Conservation (phyloP, 2,329 filamentous ascomycete species). For the Cordyceps javanica region DNA sequence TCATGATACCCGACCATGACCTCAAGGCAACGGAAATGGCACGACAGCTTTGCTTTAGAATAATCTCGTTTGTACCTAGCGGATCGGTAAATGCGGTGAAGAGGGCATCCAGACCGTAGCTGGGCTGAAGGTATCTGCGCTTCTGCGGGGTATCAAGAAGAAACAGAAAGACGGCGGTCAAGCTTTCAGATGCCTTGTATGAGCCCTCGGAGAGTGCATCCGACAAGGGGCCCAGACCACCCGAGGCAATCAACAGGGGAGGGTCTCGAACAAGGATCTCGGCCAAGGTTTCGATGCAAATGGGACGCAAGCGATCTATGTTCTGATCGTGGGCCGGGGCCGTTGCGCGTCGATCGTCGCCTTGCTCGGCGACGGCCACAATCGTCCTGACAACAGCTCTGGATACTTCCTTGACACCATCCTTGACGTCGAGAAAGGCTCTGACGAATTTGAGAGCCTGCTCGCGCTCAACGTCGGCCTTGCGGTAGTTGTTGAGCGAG, state of each 20-base stretch:
- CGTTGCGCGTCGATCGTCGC: conserved; percentile 78
- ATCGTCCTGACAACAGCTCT: conserved; percentile 82
- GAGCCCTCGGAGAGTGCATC: conserved; percentile 85
- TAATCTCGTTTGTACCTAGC: conserved; percentile 48
- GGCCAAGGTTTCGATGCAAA: conserved; percentile 86
- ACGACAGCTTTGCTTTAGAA: conserved; percentile 79
- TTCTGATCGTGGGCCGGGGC: conserved; percentile 61
- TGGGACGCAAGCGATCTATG: conserved; percentile 79
- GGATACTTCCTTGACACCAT: conserved; percentile 82
- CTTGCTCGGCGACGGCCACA: conserved; percentile 82
- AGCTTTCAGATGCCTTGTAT: conserved; percentile 86
- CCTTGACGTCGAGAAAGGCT: conserved; percentile 92
- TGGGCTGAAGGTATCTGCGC: conserved; percentile 76
- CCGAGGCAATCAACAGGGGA: conserved; percentile 70
- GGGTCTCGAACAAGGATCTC: conserved; percentile 89
- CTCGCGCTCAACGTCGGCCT: conserved; percentile 93
- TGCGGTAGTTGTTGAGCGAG: conserved; percentile 90
- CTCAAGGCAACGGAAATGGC: conserved; percentile 89
- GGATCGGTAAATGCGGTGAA: conserved; percentile 94
- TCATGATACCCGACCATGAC: conserved; percentile 89
- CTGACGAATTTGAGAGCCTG: conserved; percentile 95
- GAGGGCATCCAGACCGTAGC: conserved; percentile 80
- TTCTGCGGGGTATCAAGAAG: conserved; percentile 78
- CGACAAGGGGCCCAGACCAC: conserved; percentile 80
- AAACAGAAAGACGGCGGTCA: conserved; percentile 83